Evolutionary conservation across 768 basidiomycete species (phyloP), one percentile per base, ranked within the genome.

Genomic region (Boletus subparvulus): DNA sequence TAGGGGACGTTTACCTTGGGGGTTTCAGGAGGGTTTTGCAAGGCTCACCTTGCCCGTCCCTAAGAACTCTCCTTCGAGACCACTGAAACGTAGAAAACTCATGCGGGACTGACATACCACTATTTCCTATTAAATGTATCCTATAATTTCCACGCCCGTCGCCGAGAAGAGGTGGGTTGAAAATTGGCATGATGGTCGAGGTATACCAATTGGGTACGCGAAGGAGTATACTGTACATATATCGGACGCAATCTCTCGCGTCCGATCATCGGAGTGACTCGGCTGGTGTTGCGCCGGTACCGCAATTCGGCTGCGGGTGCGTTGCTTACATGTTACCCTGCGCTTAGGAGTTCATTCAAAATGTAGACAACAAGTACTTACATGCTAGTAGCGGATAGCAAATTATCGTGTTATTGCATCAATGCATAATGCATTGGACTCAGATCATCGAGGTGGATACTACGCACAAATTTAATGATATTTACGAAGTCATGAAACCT

Each of bases 41-140:
- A 26, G 16, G 62, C 73, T 61, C 61, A 69, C 78, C 73, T 80
- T 79, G 44, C 79, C 78, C 6, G 61, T 43, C 14, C 76, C 78
- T 79, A 49, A 16, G 35, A 30, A 26, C 17, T 37, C 11, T 35
- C 19, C 44, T 21, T 52, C 16, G 24, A 39, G 37, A 28, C 21
- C 9, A 50, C 55, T 50, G 56, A 45, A 52, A 44, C 11, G 47
- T 4, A 10, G 43, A 24, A 30, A 26, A 33, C 4, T 45, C n/a
- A 2, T 32, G 43, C 39, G 7, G 35, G 47, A 39, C 21, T 36
- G 45, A 55, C 77, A 43, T 70, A 82, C 83, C 82, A 58, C 76
- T 76, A 58, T 86, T 85, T 42, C 83, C 84, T 14, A 79, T 64
- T 10, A 85, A 52, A 44, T 75, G 73, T 45, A 85, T 69, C 54